Evolutionary conservation across 1,284 basidiomycete species (phyloP).

Genomic region (Fomitopsis pinicola): DNA sequence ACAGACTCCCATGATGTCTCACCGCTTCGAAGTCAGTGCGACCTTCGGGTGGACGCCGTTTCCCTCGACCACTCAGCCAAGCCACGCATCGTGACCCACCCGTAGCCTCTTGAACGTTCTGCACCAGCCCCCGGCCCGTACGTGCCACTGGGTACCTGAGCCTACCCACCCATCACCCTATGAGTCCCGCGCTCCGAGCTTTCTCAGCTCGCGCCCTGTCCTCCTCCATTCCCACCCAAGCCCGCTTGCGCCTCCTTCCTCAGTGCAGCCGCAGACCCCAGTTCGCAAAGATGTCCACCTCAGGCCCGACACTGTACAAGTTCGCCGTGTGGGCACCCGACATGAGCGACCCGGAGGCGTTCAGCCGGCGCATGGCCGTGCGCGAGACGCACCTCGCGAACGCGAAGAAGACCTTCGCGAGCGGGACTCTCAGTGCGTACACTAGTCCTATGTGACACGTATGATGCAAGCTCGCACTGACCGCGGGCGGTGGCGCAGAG

Average conservation of each 20-base stretch:
- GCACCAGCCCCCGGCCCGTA: neutral
- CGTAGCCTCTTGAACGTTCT: neutral
- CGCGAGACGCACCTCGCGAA: constrained; percentile 29
- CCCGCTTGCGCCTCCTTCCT: neutral
- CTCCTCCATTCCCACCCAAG: neutral
- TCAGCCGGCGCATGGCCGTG: constrained; percentile 30
- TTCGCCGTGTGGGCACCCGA: constrained; percentile 39
- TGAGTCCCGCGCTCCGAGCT: neutral
- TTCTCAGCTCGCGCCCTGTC: neutral
- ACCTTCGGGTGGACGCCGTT: too few relatives aligned
- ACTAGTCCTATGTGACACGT: too few relatives aligned
- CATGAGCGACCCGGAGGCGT: constrained; percentile 29
- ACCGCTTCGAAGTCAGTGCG: too few relatives aligned
- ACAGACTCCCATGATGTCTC: too few relatives aligned
- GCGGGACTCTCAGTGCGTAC: constrained; percentile 27
- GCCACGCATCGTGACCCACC: neutral
- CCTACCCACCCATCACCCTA: neutral
- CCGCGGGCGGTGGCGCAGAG: constrained; percentile 12
- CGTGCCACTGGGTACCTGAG: neutral
- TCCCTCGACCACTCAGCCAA: neutral
- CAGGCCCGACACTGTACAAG: constrained; percentile 15
- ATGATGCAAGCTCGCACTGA: neutral
- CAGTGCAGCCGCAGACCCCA: neutral
- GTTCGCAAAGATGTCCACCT: constrained; percentile 8
- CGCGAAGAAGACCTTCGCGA: constrained; percentile 14